Base-by-base conservation (phyloP, 352 stramenopile genomes). In the Elongisporangium prolatum region DNA sequence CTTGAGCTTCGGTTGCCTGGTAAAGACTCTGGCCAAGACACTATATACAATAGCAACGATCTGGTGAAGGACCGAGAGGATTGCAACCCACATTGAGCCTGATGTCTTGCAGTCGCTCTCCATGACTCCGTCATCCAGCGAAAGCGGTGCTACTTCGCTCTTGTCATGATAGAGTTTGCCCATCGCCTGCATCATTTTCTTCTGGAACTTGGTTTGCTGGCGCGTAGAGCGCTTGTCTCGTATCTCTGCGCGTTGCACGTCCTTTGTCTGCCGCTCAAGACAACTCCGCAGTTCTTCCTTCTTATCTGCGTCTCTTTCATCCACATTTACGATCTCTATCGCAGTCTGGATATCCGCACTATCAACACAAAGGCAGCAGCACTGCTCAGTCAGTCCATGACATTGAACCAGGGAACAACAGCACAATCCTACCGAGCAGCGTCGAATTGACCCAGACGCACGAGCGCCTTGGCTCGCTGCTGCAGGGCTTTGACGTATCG, bases 171-270 rank as follows among this genome's bases (percentile, higher is more conserved):
- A 94, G 4, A 94, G 68, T 18, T 66, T 74, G 3, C 84, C 84
- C 1, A 91, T 78, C 4, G 77, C 79, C 21, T 88, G 66, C 80
- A 94, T 91, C 84, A 94, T 94, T 47, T 86, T 84, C 59, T 75
- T 76, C 24, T 92, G 69, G 51, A 92, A 92, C 10, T 65, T 24
- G 47, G 65, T 80, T 49, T 88, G 72, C 22, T 80, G 50, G 7
- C 72, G 64, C 50, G 64, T 48, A 21, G 62, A 59, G 18, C 71
- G 69, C 44, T 74, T 88, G 65, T 72, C 56, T 28, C 67, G 64
- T 17, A 60, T 40, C 57, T 89, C 72, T n/a, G 68, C 67, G 10
- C 80, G 78, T 11, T 74, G 67, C 34, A 92, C 77, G 44, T 79
- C 71, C 2, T 67, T 50, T 9, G 80, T 51, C 50, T 93, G 81